Conservation (phyloP, 495 filamentous ascomycete genomes). For the Jackrogersella multiformis region DNA sequence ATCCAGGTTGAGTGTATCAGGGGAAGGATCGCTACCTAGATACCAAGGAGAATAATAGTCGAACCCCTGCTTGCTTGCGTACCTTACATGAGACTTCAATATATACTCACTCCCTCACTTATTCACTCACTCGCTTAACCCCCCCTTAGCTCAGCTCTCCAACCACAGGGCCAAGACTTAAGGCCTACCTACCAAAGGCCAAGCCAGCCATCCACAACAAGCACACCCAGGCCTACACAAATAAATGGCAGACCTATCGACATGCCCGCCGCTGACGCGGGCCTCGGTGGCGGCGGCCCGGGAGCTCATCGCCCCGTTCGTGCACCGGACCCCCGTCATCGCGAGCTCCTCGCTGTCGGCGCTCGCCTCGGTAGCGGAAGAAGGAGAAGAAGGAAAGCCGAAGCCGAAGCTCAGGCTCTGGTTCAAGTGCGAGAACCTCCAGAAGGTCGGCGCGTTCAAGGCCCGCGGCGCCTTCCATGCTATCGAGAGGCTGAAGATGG, state of each 20-base stretch:
- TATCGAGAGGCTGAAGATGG: slow-evolving; percentile 72
- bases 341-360: slow-evolving; percentile 76
- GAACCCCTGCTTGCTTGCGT: not conserved
- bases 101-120: not conserved
- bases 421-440: slow-evolving; percentile 97
- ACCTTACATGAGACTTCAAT: not conserved
- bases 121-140: not conserved
- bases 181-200: not conserved
- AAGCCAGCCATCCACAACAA: not conserved
- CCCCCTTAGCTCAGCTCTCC: no score
- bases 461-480: slow-evolving; percentile 91
- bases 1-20: no score
- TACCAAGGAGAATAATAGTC: not conserved
- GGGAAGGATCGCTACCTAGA: not conserved
- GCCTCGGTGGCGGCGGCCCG: slow-evolving; percentile 74
- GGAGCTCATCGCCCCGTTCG: slow-evolving; percentile 73
- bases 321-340: slow-evolving; percentile 85
- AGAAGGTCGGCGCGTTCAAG: slow-evolving; percentile 94
- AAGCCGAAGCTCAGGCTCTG: slow-evolving; percentile 76
- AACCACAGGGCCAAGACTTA: no score
- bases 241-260: slow-evolving; percentile 61
- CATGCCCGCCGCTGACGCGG: slow-evolving; percentile 70
- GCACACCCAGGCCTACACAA: no score
- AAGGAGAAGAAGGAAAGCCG: slow-evolving; percentile 63
- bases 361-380: slow-evolving; percentile 79